A percentile compares a stretch with the other conserved stretches of the same genome.
Evolutionary conservation across 2,329 filamentous ascomycete species (phyloP).

Genomic region (Trichoderma koningii): DNA sequence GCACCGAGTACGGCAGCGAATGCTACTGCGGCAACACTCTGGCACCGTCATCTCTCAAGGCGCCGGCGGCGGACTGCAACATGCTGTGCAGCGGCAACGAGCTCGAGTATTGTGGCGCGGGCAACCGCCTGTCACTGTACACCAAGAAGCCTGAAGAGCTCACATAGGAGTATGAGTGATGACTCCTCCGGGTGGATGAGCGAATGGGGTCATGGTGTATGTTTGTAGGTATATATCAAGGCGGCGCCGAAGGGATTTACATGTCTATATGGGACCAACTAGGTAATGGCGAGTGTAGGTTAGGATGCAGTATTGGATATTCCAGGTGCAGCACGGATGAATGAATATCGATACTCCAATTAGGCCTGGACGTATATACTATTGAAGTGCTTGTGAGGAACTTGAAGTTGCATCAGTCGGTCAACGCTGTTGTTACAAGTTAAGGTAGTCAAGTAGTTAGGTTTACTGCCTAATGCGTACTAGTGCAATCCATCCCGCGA

Average conservation of each 20-base stretch:
- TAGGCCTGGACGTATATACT: background rate
- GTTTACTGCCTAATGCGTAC: background rate
- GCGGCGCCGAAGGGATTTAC: conserved; percentile 3
- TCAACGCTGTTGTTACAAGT: background rate
- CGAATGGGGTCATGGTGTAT: conserved; percentile 5
- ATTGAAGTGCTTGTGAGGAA: background rate
- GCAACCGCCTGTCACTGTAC: conserved; percentile 43
- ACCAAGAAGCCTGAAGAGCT: conserved; percentile 31
- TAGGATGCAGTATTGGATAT: background rate
- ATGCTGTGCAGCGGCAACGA: conserved; percentile 46
- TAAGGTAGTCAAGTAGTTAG: no score
- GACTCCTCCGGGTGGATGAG: no score
- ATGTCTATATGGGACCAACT: conserved; percentile 12
- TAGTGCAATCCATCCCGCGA: conserved; percentile 1
- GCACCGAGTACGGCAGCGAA: conserved; percentile 44
- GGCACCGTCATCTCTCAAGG: conserved; percentile 35
- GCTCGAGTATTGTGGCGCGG: conserved; percentile 45
- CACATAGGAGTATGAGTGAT: background rate
- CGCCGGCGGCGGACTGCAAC: conserved; percentile 40
- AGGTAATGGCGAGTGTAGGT: background rate
- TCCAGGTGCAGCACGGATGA: background rate
- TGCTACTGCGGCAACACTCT: conserved; percentile 43
- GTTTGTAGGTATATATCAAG: conserved; percentile 1
- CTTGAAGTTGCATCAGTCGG: no score
- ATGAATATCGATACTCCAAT: background rate